A percentile compares a stretch with the other conserved stretches of the same genome.
Evolutionary conservation across 495 filamentous ascomycete species (phyloP).

Genomic region (Xylaria palmicola): DNA sequence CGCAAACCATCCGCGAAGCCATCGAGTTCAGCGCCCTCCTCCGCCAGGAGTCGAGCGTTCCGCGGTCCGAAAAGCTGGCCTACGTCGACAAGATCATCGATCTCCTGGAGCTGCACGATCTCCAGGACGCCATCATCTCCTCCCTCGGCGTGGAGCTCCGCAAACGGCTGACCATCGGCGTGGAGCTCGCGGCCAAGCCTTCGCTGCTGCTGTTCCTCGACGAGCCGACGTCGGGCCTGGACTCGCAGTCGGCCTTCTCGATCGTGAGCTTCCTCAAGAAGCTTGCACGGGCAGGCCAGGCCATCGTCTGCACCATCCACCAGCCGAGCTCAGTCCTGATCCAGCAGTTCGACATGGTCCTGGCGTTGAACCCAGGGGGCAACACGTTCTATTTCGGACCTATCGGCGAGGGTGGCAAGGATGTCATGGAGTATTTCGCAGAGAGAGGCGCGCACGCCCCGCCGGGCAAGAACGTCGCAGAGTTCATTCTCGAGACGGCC

Average conservation of each 20-base stretch:
- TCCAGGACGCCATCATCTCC: conserved; percentile 79
- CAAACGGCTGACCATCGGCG: conserved; percentile 81
- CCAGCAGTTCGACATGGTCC: conserved; percentile 66
- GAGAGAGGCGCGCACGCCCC: conserved; percentile 67
- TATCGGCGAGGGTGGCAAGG: conserved; percentile 48
- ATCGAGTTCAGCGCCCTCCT: conserved; percentile 77
- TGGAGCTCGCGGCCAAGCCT: conserved; percentile 87
- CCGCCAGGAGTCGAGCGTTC: conserved; percentile 66
- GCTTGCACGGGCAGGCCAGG: conserved; percentile 71
- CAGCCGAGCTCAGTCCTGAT: conserved; percentile 62
- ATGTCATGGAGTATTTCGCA: conserved; percentile 47
- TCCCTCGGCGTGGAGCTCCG: conserved; percentile 64
- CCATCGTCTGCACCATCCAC: conserved; percentile 81
- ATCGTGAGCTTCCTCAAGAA: conserved; percentile 86
- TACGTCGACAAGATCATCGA: conserved; percentile 90
- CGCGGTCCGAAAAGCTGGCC: conserved; percentile 69
- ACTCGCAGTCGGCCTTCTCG: conserved; percentile 78
- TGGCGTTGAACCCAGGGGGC: conserved; percentile 68
- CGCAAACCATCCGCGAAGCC: conserved; percentile 82
- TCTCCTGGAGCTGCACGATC: conserved; percentile 76
- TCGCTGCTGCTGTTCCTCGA: conserved; percentile 78
- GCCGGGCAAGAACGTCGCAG: conserved; percentile 73
- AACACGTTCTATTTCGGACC: conserved; percentile 71
- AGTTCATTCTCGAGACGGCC: conserved; percentile 82
- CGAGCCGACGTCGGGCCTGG: conserved; percentile 79